A percentile compares a stretch with the other conserved stretches of the same genome.
Evolutionary conservation across 2,329 filamentous ascomycete species (phyloP).

Genomic region (Fusarium illudens): DNA sequence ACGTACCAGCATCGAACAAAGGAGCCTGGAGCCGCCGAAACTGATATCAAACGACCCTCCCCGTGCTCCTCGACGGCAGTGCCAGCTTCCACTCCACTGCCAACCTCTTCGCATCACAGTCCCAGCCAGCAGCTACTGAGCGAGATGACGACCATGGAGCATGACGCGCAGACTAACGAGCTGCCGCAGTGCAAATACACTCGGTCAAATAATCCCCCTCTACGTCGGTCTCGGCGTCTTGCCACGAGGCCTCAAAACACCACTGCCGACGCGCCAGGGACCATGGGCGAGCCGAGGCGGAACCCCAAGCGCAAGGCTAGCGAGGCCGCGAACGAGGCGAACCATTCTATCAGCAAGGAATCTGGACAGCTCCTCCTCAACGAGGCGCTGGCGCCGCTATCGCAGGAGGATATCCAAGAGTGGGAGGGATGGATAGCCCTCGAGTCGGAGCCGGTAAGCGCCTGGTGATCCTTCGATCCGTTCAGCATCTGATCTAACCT

Average conservation of each 20-base stretch:
- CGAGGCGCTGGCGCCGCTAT: constrained; percentile 58
- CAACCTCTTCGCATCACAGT: background rate
- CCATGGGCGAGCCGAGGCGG: constrained; percentile 42
- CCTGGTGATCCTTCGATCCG: background rate
- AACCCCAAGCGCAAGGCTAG: constrained; percentile 58
- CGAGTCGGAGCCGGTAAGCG: constrained; percentile 83
- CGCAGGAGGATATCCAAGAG: constrained; percentile 61
- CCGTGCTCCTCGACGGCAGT: background rate
- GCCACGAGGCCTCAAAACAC: constrained; percentile 10
- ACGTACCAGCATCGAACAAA: background rate
- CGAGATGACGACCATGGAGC: background rate
- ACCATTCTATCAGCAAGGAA: constrained; percentile 36
- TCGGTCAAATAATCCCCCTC: background rate
- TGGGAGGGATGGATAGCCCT: constrained; percentile 85
- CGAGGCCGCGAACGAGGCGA: constrained; percentile 44
- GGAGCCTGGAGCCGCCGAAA: background rate
- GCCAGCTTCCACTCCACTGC: background rate
- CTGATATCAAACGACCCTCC: background rate
- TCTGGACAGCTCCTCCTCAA: constrained; percentile 56
- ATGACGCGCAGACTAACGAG: constrained; percentile 13
- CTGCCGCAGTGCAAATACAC: constrained; percentile 8
- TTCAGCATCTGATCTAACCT: constrained; percentile 1
- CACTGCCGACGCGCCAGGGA: background rate
- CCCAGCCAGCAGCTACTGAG: background rate
- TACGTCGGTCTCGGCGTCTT: constrained; percentile 36